Percentiles rank a stretch among this genome's conserved stretches.
Evolutionary conservation across 805 yeast species (phyloP).

Genomic region (Gaillardinia entomophila): DNA sequence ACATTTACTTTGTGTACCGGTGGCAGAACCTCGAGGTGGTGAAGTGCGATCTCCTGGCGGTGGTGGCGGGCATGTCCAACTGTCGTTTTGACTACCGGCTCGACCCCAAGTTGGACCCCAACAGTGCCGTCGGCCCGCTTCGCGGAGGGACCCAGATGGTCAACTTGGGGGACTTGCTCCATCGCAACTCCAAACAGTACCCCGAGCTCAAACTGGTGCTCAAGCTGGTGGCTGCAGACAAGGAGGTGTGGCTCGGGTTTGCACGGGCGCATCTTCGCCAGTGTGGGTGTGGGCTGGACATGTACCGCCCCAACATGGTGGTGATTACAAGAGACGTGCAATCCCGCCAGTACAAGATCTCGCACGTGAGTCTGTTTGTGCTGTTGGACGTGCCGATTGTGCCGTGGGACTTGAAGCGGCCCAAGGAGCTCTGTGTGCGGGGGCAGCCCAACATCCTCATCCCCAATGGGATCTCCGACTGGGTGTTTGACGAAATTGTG

Average conservation of each 20-base stretch:
- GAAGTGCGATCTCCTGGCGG: constrained; percentile 15
- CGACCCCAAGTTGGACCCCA: not conserved
- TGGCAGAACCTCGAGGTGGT: constrained; percentile 25
- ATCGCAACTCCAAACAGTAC: not conserved
- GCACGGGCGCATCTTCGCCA: constrained; percentile 32
- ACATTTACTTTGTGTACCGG: constrained; percentile 25
- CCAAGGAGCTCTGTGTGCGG: constrained; percentile 11
- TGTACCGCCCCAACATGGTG: constrained; percentile 37
- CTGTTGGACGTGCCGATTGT: constrained; percentile 6
- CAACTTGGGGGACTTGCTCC: constrained; percentile 13
- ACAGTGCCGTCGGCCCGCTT: constrained; percentile 20
- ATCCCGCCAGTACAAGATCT: constrained; percentile 3
- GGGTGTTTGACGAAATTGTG: constrained; percentile 11
- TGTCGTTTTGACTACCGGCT: constrained; percentile 3
- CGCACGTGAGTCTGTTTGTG: constrained; percentile 8
- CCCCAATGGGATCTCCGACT: constrained; percentile 30
- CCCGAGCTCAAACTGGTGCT: not conserved
- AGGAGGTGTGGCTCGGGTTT: constrained; percentile 38
- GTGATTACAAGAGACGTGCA: constrained; percentile 9
- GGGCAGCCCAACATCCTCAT: constrained; percentile 23
- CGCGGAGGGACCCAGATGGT: constrained; percentile 33
- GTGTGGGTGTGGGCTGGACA: constrained; percentile 36
- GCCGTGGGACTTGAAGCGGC: constrained; percentile 9
- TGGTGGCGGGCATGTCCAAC: not conserved
- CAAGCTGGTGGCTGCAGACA: constrained; percentile 9